Evolutionary conservation across 2,329 filamentous ascomycete genomes (phyloP), one percentile per base, ranked within the genome.

Genomic region (Sporothrix globosa): DNA sequence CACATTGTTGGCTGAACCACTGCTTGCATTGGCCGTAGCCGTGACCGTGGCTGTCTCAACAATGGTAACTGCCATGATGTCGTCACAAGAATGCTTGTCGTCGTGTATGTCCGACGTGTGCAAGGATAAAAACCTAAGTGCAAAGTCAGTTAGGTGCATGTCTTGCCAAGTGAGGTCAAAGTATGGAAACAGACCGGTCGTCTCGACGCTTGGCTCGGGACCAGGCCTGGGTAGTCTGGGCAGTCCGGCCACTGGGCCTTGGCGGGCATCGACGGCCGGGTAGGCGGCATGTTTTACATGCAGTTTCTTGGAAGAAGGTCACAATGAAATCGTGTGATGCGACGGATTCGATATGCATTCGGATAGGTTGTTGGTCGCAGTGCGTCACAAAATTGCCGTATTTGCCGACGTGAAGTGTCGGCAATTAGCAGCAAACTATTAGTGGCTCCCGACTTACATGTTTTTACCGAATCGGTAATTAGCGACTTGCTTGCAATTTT

Each of bases 241-340:
- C 19, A 24, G 56, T 60, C 56, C n/a, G 56, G 14, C 34, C 56
- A 39, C 9, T 19, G 11, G n/a, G 44, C 10, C 56, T 61, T 44
- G 56, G 34, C n/a, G 5, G n/a, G 44, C 19, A 34, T 44, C 34
- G 14, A 48, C 21, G 24, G 19, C 60, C 60, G 60, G 41, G 60
- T 63, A 63, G 60, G 60, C 60, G 41, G 60, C 39, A 63, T 48
- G 21, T 21, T 46, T 13, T 63, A 63, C 60, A 63, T 63, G 60
- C 48, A 63, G 41, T 63, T 63, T 6, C n/a, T 61, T 10, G 10
- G 0, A 61, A 3, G 27, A 56, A 7, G 24, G 53, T n/a, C 56
- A 10, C 6, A 19, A 9, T 61, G 34, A 14, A 24, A 34, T 13
- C 21, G 52, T 27, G 21, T 13, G 30, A 21, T 53, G 9, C 48